Conservation (phyloP, 1,284 basidiomycete genomes). For the Porodaedalea pini region DNA sequence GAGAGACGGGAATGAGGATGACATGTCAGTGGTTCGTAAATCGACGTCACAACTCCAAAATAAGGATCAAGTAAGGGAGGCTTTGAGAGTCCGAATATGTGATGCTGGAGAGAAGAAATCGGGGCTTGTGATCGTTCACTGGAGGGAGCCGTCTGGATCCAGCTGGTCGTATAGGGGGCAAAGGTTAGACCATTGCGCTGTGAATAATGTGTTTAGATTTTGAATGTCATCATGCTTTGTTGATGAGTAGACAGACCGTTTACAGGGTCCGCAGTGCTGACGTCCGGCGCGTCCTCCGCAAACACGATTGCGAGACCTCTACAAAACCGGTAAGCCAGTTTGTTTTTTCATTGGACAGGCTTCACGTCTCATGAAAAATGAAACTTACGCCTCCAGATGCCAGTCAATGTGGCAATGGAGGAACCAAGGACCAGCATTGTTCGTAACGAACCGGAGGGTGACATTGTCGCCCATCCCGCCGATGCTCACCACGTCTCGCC, state of each 20-base stretch:
- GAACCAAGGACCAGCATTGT: constrained; percentile 20
- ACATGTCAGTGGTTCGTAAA: no score
- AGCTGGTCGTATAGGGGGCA: constrained; percentile 15
- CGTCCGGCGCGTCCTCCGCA: constrained; percentile 16
- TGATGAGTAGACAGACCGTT: constrained; percentile 10
- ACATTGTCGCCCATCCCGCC: constrained; percentile 31
- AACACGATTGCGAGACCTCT: constrained; percentile 20
- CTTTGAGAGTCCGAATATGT: no score
- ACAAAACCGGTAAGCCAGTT: background rate
- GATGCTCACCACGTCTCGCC: constrained; percentile 32
- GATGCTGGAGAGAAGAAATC: no score
- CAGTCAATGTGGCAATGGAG: constrained; percentile 21
- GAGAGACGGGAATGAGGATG: no score
- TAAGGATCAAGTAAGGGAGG: no score
- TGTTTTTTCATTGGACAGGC: background rate
- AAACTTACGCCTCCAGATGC: constrained; percentile 21
- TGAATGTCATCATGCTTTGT: background rate
- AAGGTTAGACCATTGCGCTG: constrained; percentile 16
- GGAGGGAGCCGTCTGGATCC: constrained; percentile 12
- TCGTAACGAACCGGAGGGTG: constrained; percentile 28
- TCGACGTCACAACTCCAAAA: no score
- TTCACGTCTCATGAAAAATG: background rate
- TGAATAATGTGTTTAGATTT: background rate
- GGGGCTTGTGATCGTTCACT: background rate
- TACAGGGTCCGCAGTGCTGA: constrained; percentile 4